A percentile compares a stretch with the other conserved stretches of the same genome.
Evolutionary conservation across 169 alveolate species (phyloP).

Genomic region (Plasmodium knowlesi): DNA sequence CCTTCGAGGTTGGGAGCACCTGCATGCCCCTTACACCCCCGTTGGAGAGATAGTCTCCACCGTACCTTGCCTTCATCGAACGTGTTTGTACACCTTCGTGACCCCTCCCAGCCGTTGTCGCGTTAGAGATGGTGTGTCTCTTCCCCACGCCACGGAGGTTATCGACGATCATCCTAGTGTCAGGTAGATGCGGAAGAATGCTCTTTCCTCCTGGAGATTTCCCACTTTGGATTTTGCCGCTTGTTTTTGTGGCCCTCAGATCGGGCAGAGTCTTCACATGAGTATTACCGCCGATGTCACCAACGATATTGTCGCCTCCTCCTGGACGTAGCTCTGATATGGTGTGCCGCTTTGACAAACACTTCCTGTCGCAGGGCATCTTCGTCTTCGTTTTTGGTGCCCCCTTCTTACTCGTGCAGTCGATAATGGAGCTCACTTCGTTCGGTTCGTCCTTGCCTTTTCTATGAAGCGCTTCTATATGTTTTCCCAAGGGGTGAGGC

Average conservation of each 20-base stretch:
- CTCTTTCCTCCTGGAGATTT: background rate
- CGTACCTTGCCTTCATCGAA: background rate
- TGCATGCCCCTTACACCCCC: background rate
- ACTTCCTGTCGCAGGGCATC: background rate
- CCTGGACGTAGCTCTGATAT: conserved; percentile 5
- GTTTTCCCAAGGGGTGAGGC: background rate
- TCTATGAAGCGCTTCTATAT: background rate
- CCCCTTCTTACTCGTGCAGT: conserved; percentile 6
- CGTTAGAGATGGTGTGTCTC: background rate
- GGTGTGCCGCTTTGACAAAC: conserved; percentile 3
- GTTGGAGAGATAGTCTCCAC: background rate
- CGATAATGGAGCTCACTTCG: background rate
- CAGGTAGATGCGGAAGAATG: background rate
- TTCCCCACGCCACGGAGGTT: background rate
- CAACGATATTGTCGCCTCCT: background rate
- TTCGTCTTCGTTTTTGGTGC: background rate
- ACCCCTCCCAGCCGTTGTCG: background rate
- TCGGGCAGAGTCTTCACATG: background rate
- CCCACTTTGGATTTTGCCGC: background rate
- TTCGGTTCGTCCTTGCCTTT: background rate
- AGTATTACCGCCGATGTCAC: background rate
- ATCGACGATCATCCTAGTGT: background rate
- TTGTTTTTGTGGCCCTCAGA: background rate
- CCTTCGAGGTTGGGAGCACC: background rate
- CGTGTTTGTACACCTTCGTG: background rate